Percentiles rank a stretch among this genome's conserved stretches.
These are phyloP conservation scores for Conticribra guillardii DNA, from an alignment of 108 stramenopile genomes.

Conservation along the genomic window DNA sequence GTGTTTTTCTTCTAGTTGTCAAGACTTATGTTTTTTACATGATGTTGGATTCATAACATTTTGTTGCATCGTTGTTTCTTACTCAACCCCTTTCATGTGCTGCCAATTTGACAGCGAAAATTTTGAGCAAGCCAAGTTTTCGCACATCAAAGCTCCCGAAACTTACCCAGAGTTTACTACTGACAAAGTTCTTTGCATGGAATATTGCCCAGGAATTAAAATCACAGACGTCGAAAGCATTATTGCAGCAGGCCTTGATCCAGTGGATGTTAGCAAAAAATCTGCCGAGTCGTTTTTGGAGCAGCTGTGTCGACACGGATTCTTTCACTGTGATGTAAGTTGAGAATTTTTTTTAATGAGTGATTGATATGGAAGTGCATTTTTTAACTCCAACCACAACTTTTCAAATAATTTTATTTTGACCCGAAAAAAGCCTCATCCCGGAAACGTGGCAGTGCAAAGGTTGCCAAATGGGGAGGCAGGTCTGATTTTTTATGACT, in stretches of 20 bases:
- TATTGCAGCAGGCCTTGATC: slow-evolving; percentile 67
- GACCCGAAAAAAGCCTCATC: slow-evolving; percentile 58
- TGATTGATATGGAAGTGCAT: too few relatives aligned
- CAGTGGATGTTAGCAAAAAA: slow-evolving; percentile 83
- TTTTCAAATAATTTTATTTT: slow-evolving; percentile 2
- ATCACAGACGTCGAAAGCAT: slow-evolving; percentile 88
- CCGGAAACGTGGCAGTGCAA: slow-evolving; percentile 93
- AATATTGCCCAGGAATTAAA: slow-evolving; percentile 95
- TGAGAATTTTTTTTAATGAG: too few relatives aligned
- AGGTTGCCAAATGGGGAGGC: slow-evolving; percentile 72
- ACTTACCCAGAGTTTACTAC: slow-evolving; percentile 89
- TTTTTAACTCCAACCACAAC: background rate
- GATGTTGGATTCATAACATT: too few relatives aligned
- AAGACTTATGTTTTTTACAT: too few relatives aligned
- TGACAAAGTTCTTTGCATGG: slow-evolving; percentile 91
- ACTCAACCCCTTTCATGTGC: too few relatives aligned
- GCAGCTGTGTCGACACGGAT: slow-evolving; percentile 96
- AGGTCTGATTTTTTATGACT: slow-evolving; percentile 95
- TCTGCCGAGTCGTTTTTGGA: slow-evolving; percentile 93
- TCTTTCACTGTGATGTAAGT: slow-evolving; percentile 71
- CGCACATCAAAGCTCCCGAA: slow-evolving; percentile 91
- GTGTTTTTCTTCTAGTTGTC: too few relatives aligned
- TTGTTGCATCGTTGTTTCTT: too few relatives aligned
- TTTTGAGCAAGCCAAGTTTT: slow-evolving; percentile 76
- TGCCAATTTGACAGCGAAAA: slow-evolving; percentile 71